phyloP scores from a whole-genome alignment of 495 filamentous ascomycete genomes.

The Aspergillus sclerotiicarbonarius region DNA sequence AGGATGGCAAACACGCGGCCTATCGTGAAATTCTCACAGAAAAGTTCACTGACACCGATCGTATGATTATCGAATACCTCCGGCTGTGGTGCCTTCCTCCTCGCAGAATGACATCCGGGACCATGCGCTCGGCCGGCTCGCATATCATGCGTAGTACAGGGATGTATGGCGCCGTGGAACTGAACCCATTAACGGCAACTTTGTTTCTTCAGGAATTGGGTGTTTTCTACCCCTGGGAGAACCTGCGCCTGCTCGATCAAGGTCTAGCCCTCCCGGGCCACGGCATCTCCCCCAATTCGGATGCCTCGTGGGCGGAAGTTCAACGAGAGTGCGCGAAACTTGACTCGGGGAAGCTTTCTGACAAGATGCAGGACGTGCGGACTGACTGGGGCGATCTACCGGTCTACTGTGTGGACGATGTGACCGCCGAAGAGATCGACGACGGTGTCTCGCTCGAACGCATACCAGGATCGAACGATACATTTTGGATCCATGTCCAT shows the following conservation, averaged over 20 bases:
- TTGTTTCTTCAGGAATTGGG: conserved; percentile 86
- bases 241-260: conserved; percentile 60
- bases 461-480: conserved; percentile 50
- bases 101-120: conserved; percentile 50
- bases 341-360: conserved; percentile 25
- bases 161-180: conserved; percentile 60
- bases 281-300: conserved; percentile 33
- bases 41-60: conserved; percentile 43
- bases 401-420: conserved; percentile 82
- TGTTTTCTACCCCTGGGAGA: conserved; percentile 77
- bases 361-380: conserved; percentile 58
- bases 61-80: conserved; percentile 65
- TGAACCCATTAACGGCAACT: conserved; percentile 57
- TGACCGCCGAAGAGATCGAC: conserved; percentile 74
- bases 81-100: conserved; percentile 54
- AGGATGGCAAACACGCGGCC: conserved; percentile 34
- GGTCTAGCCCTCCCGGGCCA: conserved; percentile 61
- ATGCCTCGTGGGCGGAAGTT: conserved; percentile 34
- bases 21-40: conserved; percentile 41
- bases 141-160: conserved; percentile 69
- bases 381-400: conserved; percentile 67
- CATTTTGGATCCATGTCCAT: conserved; percentile 84
- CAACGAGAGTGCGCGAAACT: conserved; percentile 28
- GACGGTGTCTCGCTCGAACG: conserved; percentile 82
- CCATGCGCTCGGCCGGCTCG: conserved; percentile 61